Conservation (phyloP, 192 early-diverging fungal genomes). For the Podochytrium sp. region DNA sequence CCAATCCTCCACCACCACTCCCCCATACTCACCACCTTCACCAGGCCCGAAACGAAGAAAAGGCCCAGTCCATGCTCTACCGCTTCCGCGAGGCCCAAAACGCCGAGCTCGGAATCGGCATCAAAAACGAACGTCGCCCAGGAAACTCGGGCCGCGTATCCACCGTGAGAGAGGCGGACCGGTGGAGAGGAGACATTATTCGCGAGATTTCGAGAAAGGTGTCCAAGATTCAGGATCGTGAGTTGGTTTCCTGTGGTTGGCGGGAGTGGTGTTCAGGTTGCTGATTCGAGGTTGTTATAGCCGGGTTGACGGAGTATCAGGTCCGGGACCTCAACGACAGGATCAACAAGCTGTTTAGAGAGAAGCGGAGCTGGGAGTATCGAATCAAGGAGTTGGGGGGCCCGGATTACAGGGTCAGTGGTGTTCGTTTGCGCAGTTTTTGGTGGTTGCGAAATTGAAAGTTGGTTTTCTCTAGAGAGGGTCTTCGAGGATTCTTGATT, state of each 20-base stretch:
- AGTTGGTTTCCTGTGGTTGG: slow-evolving; percentile 41
- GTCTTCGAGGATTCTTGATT: slow-evolving; percentile 78
- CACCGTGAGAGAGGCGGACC: slow-evolving; percentile 79
- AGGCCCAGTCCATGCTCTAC: slow-evolving; percentile 97
- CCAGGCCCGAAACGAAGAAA: slow-evolving; percentile 95
- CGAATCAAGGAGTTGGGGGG: slow-evolving; percentile 92
- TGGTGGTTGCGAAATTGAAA: background rate
- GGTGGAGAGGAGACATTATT: slow-evolving; percentile 89
- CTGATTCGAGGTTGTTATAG: slow-evolving; percentile 41
- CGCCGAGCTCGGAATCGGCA: slow-evolving; percentile 72
- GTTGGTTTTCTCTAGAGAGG: slow-evolving; percentile 53
- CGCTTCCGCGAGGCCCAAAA: slow-evolving; percentile 95
- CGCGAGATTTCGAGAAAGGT: slow-evolving; percentile 88
- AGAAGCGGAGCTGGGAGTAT: slow-evolving; percentile 91
- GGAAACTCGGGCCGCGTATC: slow-evolving; percentile 71
- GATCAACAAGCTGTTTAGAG: slow-evolving; percentile 91
- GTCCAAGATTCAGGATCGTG: slow-evolving; percentile 88
- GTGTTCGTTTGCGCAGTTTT: background rate
- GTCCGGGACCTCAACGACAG: slow-evolving; percentile 94
- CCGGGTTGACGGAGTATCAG: slow-evolving; percentile 84
- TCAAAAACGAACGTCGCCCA: slow-evolving; percentile 74
- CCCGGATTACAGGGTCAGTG: slow-evolving; percentile 79
- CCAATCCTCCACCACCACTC: background rate
- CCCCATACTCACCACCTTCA: background rate
- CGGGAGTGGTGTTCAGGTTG: background rate